Base-by-base conservation (phyloP, 2,329 filamentous ascomycete species). In the Metarhizium anisopliae region DNA sequence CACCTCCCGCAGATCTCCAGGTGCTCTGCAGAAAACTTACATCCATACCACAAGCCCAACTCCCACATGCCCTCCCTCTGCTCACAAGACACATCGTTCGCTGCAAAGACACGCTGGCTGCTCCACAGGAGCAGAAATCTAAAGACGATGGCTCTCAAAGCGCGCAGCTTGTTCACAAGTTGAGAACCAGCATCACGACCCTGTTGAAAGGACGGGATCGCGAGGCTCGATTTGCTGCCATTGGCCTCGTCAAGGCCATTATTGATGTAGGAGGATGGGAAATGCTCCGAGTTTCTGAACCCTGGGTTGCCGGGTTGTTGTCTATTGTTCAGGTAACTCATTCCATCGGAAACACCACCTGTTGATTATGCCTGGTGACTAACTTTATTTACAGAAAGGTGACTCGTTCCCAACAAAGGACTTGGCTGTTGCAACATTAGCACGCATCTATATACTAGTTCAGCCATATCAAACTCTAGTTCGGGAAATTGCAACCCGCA, bases 201-300 rank as follows among this genome's bases (percentile, higher is more conserved):
- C 77, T 96, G 14, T 74, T 96, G 38, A 88, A 89, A 66, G 90
- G 93, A 55, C 86, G 86, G 57, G 89, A 75, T 51, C 68, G 82
- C 2, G 83, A 91, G 63, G 89, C 86, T 47, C 83, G 90, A 64
- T 95, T 93, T 74, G 81, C 85, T 18, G 91, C 86, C 6, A 82
- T 89, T 47, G 84, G 88, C 16, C 72, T 96, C 51, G 81, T 91
- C 69, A 96, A 96, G 73, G 82, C 88, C 4, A 77, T 86, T 4
- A 76, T 96, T 47, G 92, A 96, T 64, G 83, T 87, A 45, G 91
- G 91, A 29, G 90, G 90, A 50, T 90, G 88, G 84, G 90, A 95
- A 66, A 83, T 87, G 56, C 77, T 96, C 57, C 84, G 85, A 59
- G 84, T 83, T 54, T 83, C 82, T 38, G 84, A 85, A 63, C 77